phyloP scores from a whole-genome alignment of 2,329 filamentous ascomycete genomes.

The Colletotrichum higginsianum region DNA sequence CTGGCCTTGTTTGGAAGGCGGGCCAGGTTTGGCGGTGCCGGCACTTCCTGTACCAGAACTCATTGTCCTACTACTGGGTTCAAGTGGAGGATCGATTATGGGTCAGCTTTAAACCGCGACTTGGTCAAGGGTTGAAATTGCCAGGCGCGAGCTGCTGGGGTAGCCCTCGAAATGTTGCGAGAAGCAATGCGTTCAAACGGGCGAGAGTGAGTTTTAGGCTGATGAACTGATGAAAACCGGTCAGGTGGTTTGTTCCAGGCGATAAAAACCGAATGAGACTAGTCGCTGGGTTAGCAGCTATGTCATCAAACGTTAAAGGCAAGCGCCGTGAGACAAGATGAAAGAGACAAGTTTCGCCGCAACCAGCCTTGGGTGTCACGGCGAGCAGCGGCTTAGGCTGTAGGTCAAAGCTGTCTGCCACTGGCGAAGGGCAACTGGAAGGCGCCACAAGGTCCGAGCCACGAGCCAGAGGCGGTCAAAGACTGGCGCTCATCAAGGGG shows the following conservation, averaged over 20 bases:
- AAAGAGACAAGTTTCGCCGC: conserved; percentile 41
- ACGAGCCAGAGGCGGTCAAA: conserved; percentile 29
- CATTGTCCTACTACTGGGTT: conserved; percentile 56
- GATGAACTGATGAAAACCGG: neutral
- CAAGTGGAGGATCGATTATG: conserved; percentile 12
- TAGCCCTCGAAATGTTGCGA: neutral
- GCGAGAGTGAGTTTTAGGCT: neutral
- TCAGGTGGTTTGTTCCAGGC: conserved; percentile 41
- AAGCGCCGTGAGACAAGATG: conserved; percentile 40
- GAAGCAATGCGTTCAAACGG: conserved; percentile 25
- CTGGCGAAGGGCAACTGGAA: conserved; percentile 23
- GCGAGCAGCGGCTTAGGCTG: conserved; percentile 36
- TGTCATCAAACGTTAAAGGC: conserved; percentile 42
- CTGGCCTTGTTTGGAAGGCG: conserved; percentile 67
- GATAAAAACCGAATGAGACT: conserved; percentile 46
- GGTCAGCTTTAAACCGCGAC: neutral
- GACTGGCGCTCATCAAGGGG: conserved; percentile 27
- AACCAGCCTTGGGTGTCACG: conserved; percentile 36
- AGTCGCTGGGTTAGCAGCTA: conserved; percentile 32
- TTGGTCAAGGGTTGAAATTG: neutral
- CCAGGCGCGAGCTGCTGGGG: neutral
- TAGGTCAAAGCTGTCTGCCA: conserved; percentile 39
- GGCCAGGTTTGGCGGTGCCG: conserved; percentile 63
- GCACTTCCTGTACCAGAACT: conserved; percentile 54
- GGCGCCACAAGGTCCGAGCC: conserved; percentile 37